Conservation (phyloP, 2,329 filamentous ascomycete species). For the Sporothrix brasiliensis region DNA sequence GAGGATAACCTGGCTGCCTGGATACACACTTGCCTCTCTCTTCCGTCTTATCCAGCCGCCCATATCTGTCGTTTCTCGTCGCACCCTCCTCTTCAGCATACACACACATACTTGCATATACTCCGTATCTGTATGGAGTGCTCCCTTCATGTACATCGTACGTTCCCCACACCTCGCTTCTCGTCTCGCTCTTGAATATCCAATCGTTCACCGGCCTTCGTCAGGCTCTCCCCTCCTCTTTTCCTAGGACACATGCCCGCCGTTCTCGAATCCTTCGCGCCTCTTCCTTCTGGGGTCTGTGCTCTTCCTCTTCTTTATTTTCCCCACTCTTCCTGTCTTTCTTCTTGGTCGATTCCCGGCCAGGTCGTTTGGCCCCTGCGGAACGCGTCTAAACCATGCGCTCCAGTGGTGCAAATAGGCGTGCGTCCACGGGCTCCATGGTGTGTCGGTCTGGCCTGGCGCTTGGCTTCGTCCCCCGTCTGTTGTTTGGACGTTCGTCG, state of each 20-base stretch:
- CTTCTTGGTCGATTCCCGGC: not conserved
- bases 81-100: not conserved
- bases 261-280: slow-evolving; percentile 31
- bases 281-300: slow-evolving; percentile 25
- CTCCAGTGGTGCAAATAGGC: not conserved
- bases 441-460: slow-evolving; percentile 24
- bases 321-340: slow-evolving; percentile 22
- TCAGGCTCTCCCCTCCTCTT: not conserved
- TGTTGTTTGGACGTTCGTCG: not conserved
- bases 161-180: slow-evolving; percentile 11
- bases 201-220: not conserved
- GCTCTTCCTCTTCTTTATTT: not conserved
- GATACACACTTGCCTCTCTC: not conserved
- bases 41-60: not conserved
- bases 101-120: not conserved
- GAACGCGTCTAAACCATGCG: slow-evolving; percentile 24
- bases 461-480: slow-evolving; percentile 17
- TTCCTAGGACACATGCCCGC: not conserved
- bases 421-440: not conserved
- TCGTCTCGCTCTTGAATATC: not conserved
- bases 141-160: not conserved
- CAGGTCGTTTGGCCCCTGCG: not conserved
- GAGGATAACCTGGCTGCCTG: not conserved
- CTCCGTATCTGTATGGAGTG: too few relatives aligned
- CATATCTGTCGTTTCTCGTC: slow-evolving; percentile 3